Percentiles rank a stretch among this genome's conserved stretches.
These are phyloP conservation scores for Thermochaetoides thermophila DNA, from an alignment of 495 filamentous ascomycete genomes.

Conservation along the genomic window DNA sequence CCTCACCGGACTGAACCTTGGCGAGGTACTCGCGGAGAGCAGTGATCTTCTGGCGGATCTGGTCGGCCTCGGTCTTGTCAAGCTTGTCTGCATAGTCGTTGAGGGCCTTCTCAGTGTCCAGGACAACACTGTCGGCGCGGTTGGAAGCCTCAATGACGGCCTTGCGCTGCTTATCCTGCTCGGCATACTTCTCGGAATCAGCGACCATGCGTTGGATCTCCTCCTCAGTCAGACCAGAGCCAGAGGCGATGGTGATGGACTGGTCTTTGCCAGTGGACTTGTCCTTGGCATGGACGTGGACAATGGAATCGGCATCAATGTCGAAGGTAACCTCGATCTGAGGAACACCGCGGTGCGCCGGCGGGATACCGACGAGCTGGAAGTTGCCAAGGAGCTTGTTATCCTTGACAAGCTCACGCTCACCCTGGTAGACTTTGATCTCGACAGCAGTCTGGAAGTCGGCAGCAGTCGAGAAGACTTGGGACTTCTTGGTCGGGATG, in stretches of 20 bases:
- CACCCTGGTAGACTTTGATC: conserved; percentile 99
- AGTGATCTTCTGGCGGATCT: conserved; percentile 87
- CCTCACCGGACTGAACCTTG: conserved; percentile 91
- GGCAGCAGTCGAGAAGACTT: conserved; percentile 94
- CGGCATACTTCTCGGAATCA: conserved; percentile 92
- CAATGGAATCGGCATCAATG: conserved; percentile 97
- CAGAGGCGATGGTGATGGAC: conserved; percentile 97
- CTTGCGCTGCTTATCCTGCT: conserved; percentile 94
- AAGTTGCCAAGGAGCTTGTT: conserved; percentile 99
- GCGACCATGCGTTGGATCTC: conserved; percentile 97
- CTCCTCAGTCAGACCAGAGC: conserved; percentile 86
- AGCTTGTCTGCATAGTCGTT: conserved; percentile 92
- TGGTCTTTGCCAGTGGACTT: conserved; percentile 99
- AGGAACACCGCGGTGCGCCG: conserved; percentile 92
- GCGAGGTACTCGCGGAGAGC: conserved; percentile 76
- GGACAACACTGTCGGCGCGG: conserved; percentile 88
- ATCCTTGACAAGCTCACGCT: conserved; percentile 97
- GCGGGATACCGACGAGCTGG: conserved; percentile 96
- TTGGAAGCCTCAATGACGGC: conserved; percentile 86
- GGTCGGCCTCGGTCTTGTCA: conserved; percentile 88
- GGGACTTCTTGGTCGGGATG: conserved; percentile 99
- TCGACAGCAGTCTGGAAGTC: conserved; percentile 99
- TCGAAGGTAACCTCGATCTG: conserved; percentile 99
- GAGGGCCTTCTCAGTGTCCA: conserved; percentile 95
- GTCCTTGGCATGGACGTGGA: conserved; percentile 97